Evolutionary conservation across 1,284 basidiomycete species (phyloP), one percentile per base, ranked within the genome.

Genomic region (Puccinia triticina): DNA sequence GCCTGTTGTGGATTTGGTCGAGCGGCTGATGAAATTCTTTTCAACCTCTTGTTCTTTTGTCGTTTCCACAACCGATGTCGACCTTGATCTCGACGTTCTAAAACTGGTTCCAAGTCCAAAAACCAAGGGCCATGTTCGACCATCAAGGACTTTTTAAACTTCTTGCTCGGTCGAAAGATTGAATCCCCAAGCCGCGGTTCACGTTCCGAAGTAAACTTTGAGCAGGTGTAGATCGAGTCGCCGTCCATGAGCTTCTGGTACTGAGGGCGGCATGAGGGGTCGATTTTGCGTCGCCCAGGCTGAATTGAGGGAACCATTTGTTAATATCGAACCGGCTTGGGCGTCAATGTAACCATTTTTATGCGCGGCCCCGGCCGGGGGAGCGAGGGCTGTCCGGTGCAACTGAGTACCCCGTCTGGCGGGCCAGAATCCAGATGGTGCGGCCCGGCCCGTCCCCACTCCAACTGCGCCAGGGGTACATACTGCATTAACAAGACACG

Each of bases 211-310:
- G 37, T 59, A 43, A 59, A 75, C 23, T 57, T 75, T 2, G 73
- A 75, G 53, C 73, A 75, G 4, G 73, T 75, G 37, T 75, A 75
- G 53, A 75, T 75, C n/a, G 73, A 75, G 53, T 75, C 73, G 32
- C 73, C 73, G 23, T 75, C 73, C 23, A 75, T 53, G 7, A 55
- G 10, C 32, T 57, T 75, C 53, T 75, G 73, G 34, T 75, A 75
- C 73, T 75, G 50, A 5, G 73, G 73, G n/a, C 73, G 73, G 29
- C 21, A 37, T n/a, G 73, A 75, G 10, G 21, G 53, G 26, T 75
- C 73, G 50, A 75, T 57, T 23, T 59, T 75, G 21, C 73, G 50
- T 12, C 50, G 32, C 18, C 32, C 53, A 40, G 48, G 12, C 12
- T 46, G 46, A n/a, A 32, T 48, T 48, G 69, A n/a, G 16, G 43